phyloP scores from a whole-genome alignment of 331 rosid species.

The Erythrophleum ivorense region DNA sequence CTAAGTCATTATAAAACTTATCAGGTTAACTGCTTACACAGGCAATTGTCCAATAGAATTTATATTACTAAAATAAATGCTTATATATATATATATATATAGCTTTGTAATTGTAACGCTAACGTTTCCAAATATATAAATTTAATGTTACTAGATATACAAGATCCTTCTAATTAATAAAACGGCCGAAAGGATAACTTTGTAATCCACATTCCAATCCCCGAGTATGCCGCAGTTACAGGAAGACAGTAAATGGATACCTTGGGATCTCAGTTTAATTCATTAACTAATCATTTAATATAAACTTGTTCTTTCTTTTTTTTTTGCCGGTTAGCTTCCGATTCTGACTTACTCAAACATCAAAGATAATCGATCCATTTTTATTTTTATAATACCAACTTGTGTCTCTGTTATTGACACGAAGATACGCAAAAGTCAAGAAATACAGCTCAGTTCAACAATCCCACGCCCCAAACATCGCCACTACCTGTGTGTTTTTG shows the following conservation, averaged over 20 bases:
- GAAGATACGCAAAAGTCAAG: slow-evolving; percentile 49
- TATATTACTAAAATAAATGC: no score
- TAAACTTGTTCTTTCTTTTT: neutral
- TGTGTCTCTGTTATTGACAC: neutral
- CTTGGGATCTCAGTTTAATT: slow-evolving; percentile 50
- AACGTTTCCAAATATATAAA: neutral
- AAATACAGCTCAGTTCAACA: slow-evolving; percentile 54
- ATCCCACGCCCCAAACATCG: slow-evolving; percentile 56
- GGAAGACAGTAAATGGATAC: slow-evolving; percentile 46
- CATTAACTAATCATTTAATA: neutral
- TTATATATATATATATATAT: neutral
- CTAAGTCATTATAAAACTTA: no score
- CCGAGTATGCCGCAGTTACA: slow-evolving; percentile 54
- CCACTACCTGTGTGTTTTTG: slow-evolving; percentile 53
- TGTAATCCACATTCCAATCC: slow-evolving; percentile 46
- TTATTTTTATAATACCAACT: neutral
- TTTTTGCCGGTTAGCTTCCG: neutral
- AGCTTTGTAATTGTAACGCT: neutral
- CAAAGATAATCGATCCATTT: neutral
- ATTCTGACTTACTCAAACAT: slow-evolving; percentile 45
- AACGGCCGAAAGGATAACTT: slow-evolving; percentile 24
- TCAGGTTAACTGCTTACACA: no score
- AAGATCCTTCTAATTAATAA: neutral
- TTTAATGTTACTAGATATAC: neutral
- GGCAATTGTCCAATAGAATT: no score